phyloP scores from a whole-genome alignment of 192 early-diverging fungal genomes.

The Linderina pennispora region DNA sequence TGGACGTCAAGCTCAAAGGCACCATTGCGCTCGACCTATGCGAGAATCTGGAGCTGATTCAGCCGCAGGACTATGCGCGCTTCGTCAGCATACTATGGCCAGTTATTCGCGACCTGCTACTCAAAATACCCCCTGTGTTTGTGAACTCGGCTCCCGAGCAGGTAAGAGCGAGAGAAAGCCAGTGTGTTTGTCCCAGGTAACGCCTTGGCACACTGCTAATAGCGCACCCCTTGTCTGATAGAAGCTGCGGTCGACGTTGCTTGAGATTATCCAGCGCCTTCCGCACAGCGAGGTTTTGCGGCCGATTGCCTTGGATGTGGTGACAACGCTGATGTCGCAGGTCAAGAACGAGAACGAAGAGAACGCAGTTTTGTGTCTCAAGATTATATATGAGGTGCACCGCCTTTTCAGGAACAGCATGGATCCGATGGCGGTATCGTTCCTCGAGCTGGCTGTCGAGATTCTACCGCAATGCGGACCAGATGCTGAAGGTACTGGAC shows the following conservation, averaged over 20 bases:
- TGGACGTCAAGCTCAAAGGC: slow-evolving; percentile 61
- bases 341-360: slow-evolving; percentile 94
- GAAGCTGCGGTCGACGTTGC: slow-evolving; percentile 82
- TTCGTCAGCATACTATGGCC: slow-evolving; percentile 77
- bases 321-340: slow-evolving; percentile 67
- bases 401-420: slow-evolving; percentile 74
- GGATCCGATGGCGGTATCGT: slow-evolving; percentile 83
- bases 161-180: slow-evolving; percentile 8
- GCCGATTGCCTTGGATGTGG: slow-evolving; percentile 69
- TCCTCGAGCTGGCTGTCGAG: slow-evolving; percentile 86
- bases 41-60: slow-evolving; percentile 88
- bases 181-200: not conserved
- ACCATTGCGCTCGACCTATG: slow-evolving; percentile 79
- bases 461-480: slow-evolving; percentile 76
- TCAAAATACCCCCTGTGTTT: slow-evolving; percentile 67
- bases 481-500: slow-evolving; percentile 84
- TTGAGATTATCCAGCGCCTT: slow-evolving; percentile 91
- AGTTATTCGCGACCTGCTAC: slow-evolving; percentile 70
- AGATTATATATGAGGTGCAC: slow-evolving; percentile 94
- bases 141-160: slow-evolving; percentile 69
- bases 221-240: slow-evolving; percentile 11
- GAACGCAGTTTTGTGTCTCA: slow-evolving; percentile 88
- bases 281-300: slow-evolving; percentile 82
- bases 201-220: not conserved
- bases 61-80: slow-evolving; percentile 75